A percentile compares a stretch with the other conserved stretches of the same genome.
Conservation (phyloP, 805 yeast species). For the Schwanniomyces yamadae region DNA sequence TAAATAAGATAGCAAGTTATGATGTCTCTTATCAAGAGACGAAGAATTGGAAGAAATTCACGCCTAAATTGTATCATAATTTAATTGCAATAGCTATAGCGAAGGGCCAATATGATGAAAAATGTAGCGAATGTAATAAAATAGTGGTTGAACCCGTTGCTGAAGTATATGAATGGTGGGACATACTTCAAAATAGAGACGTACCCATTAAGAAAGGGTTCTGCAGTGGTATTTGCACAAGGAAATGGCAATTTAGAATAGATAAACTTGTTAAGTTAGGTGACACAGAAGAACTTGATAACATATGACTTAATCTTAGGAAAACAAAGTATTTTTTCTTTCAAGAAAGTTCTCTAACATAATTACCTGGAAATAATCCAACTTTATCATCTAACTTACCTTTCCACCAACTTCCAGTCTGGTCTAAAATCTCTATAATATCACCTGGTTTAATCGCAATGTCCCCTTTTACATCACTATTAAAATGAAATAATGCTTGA, state of each 20-base stretch:
- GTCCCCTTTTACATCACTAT: conserved; percentile 40
- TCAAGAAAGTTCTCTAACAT: conserved; percentile 18
- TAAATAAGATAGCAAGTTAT: conserved; percentile 50
- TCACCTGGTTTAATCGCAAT: conserved; percentile 45
- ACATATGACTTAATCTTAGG: conserved; percentile 1
- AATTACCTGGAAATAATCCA: conserved; percentile 31
- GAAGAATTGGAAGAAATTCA: conserved; percentile 48
- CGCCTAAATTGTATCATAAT: conserved; percentile 46
- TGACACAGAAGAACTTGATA: no score
- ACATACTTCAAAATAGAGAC: conserved; percentile 46
- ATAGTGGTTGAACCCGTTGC: conserved; percentile 57
- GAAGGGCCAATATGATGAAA: conserved; percentile 49
- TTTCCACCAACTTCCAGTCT: conserved; percentile 36
- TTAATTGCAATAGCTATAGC: conserved; percentile 52
- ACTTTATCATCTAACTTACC: conserved; percentile 26
- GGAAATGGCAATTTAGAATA: conserved; percentile 18
- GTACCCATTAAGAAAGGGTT: conserved; percentile 56
- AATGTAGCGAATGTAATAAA: conserved; percentile 50
- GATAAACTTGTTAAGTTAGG: no score
- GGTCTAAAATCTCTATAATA: conserved; percentile 34
- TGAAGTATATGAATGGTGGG: conserved; percentile 68
- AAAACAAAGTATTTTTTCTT: neutral
- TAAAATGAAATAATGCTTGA: conserved; percentile 41
- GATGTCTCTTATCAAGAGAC: conserved; percentile 56
- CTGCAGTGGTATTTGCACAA: conserved; percentile 51